Base-by-base conservation (phyloP, 106 monocot species). In the Chionographis japonica region DNA sequence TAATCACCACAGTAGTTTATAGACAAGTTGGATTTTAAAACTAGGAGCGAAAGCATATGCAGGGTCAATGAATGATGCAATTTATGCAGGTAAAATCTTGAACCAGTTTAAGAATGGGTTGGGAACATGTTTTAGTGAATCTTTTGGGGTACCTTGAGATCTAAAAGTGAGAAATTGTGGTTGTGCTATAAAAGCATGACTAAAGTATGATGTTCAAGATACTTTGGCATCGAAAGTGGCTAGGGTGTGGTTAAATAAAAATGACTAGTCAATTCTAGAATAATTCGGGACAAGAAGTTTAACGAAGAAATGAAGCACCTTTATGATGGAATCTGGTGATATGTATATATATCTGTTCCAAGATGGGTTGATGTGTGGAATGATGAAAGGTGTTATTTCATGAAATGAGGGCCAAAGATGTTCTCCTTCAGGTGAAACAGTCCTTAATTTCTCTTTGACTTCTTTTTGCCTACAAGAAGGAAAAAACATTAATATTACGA, bases 341-440 rank as follows among this genome's bases (percentile, higher is more conserved):
- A 90, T 49, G 64, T 85, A 94, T 36, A 85, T 55, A 66, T 80
- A 87, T 80, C 65, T 94, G 52, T 60, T 82, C 50, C 78, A 61
- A 53, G 82, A 85, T 2, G 78, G 68, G 46, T 83, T 67, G 57
- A 77, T 66, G 13, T 27, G 76, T 78, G 82, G 74, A 37, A 94
- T 87, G 20, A 90, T 6, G 20, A 94, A 55, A 65, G 94, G 87
- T 61, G 75, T 68, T 62, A 94, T 46, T 67, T 80, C 73, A 72
- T 56, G 49, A 51, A 75, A 60, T 40, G 62, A 82, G 13, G 73
- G 57, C 75, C 69, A 63, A 41, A 64, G 18, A 13, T 58, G 5
- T 62, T 74, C 55, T 35, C 19, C 78, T 75, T 82, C 82, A 10
- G 68, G 62, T 69, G 56, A 40, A 15, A 57, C 60, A 65, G 50